These are phyloP conservation scores for Colletotrichum tamarilloi DNA, from an alignment of 2,329 filamentous ascomycete species.

Conservation along the genomic window DNA sequence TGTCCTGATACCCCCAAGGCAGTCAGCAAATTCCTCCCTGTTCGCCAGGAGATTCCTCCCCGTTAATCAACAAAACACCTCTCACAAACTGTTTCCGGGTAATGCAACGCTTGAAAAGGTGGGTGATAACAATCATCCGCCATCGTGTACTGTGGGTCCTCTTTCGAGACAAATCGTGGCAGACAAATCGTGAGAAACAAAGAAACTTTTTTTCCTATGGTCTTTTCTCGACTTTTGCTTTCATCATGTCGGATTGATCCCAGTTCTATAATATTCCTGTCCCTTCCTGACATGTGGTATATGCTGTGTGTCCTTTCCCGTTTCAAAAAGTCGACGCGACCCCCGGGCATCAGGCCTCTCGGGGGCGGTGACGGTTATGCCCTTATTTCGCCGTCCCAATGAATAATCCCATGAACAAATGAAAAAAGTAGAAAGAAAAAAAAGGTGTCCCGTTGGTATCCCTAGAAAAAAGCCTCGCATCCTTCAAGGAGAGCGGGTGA, in stretches of 20 bases:
- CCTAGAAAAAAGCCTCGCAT: constrained; percentile 25
- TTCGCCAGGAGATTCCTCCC: not conserved
- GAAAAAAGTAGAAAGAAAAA: constrained; percentile 10
- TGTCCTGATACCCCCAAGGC: not conserved
- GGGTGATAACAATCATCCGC: not conserved
- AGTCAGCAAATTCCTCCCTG: too few species aligned
- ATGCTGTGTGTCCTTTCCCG: constrained; percentile 32
- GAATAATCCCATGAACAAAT: constrained; percentile 17
- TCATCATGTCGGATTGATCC: constrained; percentile 36
- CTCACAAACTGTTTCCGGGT: not conserved
- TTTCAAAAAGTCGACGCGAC: constrained; percentile 19
- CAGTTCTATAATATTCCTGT: constrained; percentile 34
- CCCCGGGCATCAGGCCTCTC: constrained; percentile 32
- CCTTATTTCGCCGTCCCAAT: constrained; percentile 34
- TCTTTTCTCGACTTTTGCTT: constrained; percentile 34
- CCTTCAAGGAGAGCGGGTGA: constrained; percentile 34
- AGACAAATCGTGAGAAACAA: not conserved
- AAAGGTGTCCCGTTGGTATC: constrained; percentile 9
- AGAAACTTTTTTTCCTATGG: constrained; percentile 36
- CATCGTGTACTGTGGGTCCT: constrained; percentile 2
- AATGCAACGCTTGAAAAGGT: not conserved
- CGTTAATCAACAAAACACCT: not conserved
- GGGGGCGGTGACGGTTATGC: constrained; percentile 28
- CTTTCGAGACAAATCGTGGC: not conserved
- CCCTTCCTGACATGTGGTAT: constrained; percentile 33